phyloP scores from a whole-genome alignment of 2,329 filamentous ascomycete genomes.

The Ascochyta lentis region DNA sequence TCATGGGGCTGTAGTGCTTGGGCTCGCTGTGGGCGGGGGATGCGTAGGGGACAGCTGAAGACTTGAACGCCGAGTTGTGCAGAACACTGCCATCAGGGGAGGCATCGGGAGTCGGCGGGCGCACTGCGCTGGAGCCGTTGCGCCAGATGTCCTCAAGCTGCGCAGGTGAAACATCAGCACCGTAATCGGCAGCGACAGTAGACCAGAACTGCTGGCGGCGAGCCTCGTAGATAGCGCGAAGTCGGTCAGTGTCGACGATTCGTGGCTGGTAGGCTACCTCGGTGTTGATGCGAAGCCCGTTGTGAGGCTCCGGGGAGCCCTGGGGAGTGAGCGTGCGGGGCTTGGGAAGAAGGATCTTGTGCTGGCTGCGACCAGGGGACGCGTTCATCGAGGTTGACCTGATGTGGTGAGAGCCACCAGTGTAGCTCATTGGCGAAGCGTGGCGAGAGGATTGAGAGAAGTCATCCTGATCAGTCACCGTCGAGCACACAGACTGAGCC shows the following conservation, averaged over 20 bases:
- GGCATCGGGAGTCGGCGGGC: conserved; percentile 48
- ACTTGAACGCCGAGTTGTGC: conserved; percentile 45
- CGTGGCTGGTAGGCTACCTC: conserved; percentile 54
- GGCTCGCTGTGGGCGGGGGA: conserved; percentile 41
- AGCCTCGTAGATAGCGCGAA: conserved; percentile 72
- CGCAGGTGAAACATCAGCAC: conserved; percentile 65
- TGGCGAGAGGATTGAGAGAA: conserved; percentile 49
- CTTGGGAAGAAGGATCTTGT: conserved; percentile 67
- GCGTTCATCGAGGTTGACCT: conserved; percentile 49
- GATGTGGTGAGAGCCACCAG: conserved; percentile 47
- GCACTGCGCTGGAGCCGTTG: conserved; percentile 38
- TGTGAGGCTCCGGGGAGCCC: conserved; percentile 47
- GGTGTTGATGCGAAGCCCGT: conserved; percentile 54
- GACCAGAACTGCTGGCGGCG: conserved; percentile 78
- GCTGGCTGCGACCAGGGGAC: conserved; percentile 62
- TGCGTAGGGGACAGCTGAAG: conserved; percentile 36
- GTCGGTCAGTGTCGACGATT: conserved; percentile 68
- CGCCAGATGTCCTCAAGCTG: conserved; percentile 75
- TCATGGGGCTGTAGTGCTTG: conserved; percentile 44
- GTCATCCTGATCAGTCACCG: conserved; percentile 45
- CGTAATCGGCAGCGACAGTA: conserved; percentile 74
- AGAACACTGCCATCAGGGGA: conserved; percentile 49
- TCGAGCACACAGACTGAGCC: conserved; percentile 48
- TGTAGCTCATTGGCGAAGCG: conserved; percentile 54
- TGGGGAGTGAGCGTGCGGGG: conserved; percentile 57